Evolutionary conservation across 106 monocot species (phyloP), one percentile per base, ranked within the genome.

Genomic region (Dactylorhiza incarnata): DNA sequence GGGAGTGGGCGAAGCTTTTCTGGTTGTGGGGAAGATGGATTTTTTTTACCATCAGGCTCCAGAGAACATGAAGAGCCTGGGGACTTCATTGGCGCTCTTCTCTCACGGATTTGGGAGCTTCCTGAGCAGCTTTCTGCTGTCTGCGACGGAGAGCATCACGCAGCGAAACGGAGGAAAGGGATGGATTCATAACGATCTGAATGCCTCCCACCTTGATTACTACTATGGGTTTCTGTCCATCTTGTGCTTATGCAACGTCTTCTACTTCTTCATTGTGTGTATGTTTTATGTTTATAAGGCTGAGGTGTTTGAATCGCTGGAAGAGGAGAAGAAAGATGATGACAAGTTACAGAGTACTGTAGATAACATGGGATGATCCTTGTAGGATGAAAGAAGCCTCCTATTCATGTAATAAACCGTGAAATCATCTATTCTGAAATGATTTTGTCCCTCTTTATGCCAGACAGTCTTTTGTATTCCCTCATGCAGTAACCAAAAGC

Each of bases 151-250:
- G 0, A 16, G 47, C 22, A 59, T 75, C 43, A 84, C 84, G 3
- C 62, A 68, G 53, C 76, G 72, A 29, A 53, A 73, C 23, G 84
- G 80, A 0, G 67, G 44, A 10, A 55, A 76, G 26, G 85, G 79
- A n/a, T 86, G 86, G 82, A 80, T 86, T 16, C 45, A 58, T 26
- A 74, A 77, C 55, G 80, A 86, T 45, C 68, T 83, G n/a, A 86
- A 83, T 48, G 68, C 68, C 3, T 82, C 86, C 7, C 79, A 77
- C 63, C 74, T 86, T 45, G 82, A 86, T 55, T 83, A 86, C 77
- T 86, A 86, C 70, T 86, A 82, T 25, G 74, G 73, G 16, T 71
- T 83, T 13, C 74, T 86, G 45, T 73, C 79, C 0, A 43, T 61
- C 19, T 77, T 86, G 7, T 53, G 72, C 48, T 53, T 59, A n/a